Evolutionary conservation across 2,329 filamentous ascomycete species (phyloP), one percentile per base, ranked within the genome.

Genomic region (Colletotrichum simmondsii): DNA sequence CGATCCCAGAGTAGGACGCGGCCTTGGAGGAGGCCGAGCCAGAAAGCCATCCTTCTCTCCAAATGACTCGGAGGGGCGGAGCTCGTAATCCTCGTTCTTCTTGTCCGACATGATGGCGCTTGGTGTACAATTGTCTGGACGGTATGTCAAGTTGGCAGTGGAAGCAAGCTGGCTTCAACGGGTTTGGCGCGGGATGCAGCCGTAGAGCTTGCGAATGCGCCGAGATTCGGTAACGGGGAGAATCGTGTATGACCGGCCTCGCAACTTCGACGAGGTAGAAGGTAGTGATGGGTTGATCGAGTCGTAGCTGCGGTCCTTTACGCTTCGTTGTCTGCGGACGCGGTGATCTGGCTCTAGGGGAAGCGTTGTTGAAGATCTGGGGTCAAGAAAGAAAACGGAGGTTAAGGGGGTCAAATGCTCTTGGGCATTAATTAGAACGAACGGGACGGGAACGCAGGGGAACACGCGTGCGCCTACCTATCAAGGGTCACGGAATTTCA

Each of bases 11-110:
- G 62, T 46, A 32, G 68, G 56, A 75, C 80, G 74, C 22, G 75
- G 77, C 76, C 78, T 77, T 72, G 82, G 78, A 72, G 85, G 79
- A 82, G 80, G 83, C 83, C 76, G 78, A 80, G 84, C 78, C 68
- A 86, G 80, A 79, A 90, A 90, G 76, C 85, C 79, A 78, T 88
- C 84, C 81, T 88, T 85, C 83, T 91, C 83, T 76, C 85, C 86
- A 37, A 76, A 78, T 76, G 88, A 86, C 73, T 93, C 92, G 78
- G 90, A 89, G 86, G 94, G 90, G 78, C 93, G 90, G 81, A 94
- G 88, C 75, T 89, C 85, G 80, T 92, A 94, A 81, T 97, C 94
- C 81, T 94, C 93, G 83, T 94, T 97, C 89, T 97, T 97, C 82
- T 95, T 95, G 87, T 97, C 94, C 79, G 92, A 89, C 95, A 97